Percentiles rank a stretch among this genome's conserved stretches.
phyloP scores from a whole-genome alignment of 2,329 filamentous ascomycete species.

The Helotiales sp. region DNA sequence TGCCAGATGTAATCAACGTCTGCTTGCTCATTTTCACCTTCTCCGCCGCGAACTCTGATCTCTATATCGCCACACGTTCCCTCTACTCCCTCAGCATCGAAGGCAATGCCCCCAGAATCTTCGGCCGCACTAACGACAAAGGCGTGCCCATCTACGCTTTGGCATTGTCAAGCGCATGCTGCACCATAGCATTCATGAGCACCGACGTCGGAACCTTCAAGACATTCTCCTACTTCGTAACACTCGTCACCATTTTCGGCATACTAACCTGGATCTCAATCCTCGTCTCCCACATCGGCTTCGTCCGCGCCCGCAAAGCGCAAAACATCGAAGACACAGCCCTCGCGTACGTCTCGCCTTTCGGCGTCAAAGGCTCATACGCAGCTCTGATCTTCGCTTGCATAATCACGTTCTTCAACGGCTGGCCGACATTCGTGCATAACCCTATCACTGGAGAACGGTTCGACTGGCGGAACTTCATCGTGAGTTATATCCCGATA shows the following conservation, averaged over 20 bases:
- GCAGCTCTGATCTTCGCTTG: slow-evolving; percentile 72
- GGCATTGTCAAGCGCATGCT: slow-evolving; percentile 55
- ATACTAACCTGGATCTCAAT: slow-evolving; percentile 44
- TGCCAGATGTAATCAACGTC: slow-evolving; percentile 71
- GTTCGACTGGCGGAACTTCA: slow-evolving; percentile 69
- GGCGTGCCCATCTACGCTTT: slow-evolving; percentile 56
- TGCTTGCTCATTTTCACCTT: slow-evolving; percentile 71
- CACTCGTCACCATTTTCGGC: slow-evolving; percentile 57
- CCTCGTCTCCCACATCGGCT: slow-evolving; percentile 71
- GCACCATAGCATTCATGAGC: slow-evolving; percentile 71
- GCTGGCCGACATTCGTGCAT: slow-evolving; percentile 74
- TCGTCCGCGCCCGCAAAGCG: slow-evolving; percentile 65
- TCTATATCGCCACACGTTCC: slow-evolving; percentile 73
- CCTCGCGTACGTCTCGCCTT: slow-evolving; percentile 71
- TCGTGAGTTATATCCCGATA: slow-evolving; percentile 67
- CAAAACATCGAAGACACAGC: slow-evolving; percentile 62
- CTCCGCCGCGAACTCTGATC: slow-evolving; percentile 63
- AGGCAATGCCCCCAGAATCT: slow-evolving; percentile 67
- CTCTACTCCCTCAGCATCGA: slow-evolving; percentile 71
- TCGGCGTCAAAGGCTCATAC: slow-evolving; percentile 74
- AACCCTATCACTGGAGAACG: slow-evolving; percentile 45
- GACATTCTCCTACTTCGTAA: slow-evolving; percentile 75
- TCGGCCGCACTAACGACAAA: slow-evolving; percentile 60
- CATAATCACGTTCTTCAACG: slow-evolving; percentile 81
- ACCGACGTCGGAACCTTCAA: slow-evolving; percentile 60